Conservation (phyloP, 495 filamentous ascomycete genomes). For the Penicillium parvum region DNA sequence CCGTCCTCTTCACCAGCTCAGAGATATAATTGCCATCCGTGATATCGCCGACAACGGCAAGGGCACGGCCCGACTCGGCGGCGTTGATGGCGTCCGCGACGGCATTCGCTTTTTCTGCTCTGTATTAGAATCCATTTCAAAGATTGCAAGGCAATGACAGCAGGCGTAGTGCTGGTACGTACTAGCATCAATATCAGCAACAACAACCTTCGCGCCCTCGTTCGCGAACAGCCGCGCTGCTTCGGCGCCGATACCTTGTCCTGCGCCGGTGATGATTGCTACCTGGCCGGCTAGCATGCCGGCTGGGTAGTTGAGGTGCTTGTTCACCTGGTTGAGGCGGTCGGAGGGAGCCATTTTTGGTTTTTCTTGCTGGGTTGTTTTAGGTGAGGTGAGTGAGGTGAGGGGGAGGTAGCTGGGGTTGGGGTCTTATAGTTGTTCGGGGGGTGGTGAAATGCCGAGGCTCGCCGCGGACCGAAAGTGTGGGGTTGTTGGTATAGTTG, state of each 20-base stretch:
- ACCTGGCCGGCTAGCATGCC: conserved; percentile 73
- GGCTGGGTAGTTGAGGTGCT: conserved; percentile 73
- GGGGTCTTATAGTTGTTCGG: conserved; percentile 22
- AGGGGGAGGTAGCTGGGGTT: conserved; percentile 4
- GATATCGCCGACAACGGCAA: conserved; percentile 70
- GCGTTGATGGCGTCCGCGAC: conserved; percentile 62
- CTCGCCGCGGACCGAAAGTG: conserved; percentile 26
- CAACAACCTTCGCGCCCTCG: conserved; percentile 77
- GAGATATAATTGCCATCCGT: conserved; percentile 62
- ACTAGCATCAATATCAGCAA: conserved; percentile 77
- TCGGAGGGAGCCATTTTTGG: conserved; percentile 39
- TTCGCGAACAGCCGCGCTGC: conserved; percentile 75
- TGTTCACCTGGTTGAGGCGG: conserved; percentile 62
- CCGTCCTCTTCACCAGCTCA: conserved; percentile 64
- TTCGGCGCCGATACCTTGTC: conserved; percentile 88
- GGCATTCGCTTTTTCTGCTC: conserved; percentile 56
- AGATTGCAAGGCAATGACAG: not conserved
- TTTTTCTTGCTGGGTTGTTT: conserved; percentile 5
- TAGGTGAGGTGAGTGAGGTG: not conserved
- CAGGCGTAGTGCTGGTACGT: conserved; percentile 18
- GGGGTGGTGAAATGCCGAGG: conserved; percentile 25
- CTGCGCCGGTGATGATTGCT: conserved; percentile 83
- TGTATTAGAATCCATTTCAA: not conserved
- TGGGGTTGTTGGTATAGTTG: conserved; percentile 15
- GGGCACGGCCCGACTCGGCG: conserved; percentile 55